These are phyloP conservation scores for Pulveroboletus sp. DNA, from an alignment of 768 basidiomycete genomes.

Conservation along the genomic window DNA sequence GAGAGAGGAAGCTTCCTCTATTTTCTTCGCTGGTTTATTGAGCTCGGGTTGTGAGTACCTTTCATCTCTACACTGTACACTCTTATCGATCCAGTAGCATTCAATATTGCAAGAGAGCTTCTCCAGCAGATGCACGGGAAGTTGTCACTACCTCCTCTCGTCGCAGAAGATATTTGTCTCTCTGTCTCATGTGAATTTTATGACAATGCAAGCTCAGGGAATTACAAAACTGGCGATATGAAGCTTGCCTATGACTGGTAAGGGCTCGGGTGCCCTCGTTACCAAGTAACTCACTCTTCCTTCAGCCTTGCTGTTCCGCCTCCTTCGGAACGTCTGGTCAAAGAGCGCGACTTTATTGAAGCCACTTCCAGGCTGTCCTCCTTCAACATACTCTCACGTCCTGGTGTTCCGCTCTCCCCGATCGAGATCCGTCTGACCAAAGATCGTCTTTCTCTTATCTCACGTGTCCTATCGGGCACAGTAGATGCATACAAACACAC, in stretches of 20 bases:
- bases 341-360: constrained; percentile 91
- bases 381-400: constrained; percentile 75
- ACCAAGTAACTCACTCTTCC: constrained; percentile 5
- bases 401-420: constrained; percentile 77
- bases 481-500: constrained; percentile 87
- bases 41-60: constrained; percentile 77
- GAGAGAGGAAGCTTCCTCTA: constrained; percentile 64
- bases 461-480: constrained; percentile 79
- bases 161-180: constrained; percentile 76
- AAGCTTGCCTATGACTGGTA: constrained; percentile 96
- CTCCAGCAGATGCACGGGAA: constrained; percentile 45
- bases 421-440: constrained; percentile 91
- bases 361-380: constrained; percentile 95
- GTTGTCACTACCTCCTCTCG: constrained; percentile 43
- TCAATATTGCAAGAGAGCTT: constrained; percentile 61
- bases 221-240: constrained; percentile 92
- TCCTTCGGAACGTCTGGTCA: constrained; percentile 52
- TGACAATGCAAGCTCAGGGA: constrained; percentile 89
- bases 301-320: constrained; percentile 72
- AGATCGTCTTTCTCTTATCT: constrained; percentile 83
- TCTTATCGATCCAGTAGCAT: constrained; percentile 40
- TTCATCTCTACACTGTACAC: not conserved
- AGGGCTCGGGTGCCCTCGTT: not conserved
- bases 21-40: constrained; percentile 83
- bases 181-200: constrained; percentile 85